Evolutionary conservation across 2,329 filamentous ascomycete genomes (phyloP).

Genomic region (Trichoderma citrinoviride): DNA sequence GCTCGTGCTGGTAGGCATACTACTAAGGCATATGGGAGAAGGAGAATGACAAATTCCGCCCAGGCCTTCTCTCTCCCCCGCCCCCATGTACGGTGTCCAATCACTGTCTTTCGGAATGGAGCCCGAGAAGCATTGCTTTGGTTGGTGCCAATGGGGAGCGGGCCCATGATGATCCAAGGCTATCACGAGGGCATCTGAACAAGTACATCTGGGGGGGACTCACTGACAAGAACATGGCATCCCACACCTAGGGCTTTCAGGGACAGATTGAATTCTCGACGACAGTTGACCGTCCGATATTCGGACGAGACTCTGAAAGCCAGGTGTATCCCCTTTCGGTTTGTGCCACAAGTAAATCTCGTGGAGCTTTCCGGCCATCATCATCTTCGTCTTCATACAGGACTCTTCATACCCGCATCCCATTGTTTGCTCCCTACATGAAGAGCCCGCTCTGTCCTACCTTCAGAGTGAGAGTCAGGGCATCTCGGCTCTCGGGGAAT

Average conservation of each 20-base stretch:
- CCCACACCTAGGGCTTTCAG: too few species aligned
- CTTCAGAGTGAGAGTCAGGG: background rate
- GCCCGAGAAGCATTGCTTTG: slow-evolving; percentile 5
- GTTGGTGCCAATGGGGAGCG: slow-evolving; percentile 1
- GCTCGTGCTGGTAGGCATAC: background rate
- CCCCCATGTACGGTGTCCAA: slow-evolving; percentile 17
- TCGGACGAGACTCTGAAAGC: background rate
- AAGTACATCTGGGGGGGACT: background rate
- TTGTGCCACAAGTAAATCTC: background rate
- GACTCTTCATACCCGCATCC: background rate
- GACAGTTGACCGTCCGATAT: too few species aligned
- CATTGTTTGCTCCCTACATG: background rate
- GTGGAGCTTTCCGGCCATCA: background rate
- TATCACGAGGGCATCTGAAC: background rate
- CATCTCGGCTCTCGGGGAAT: background rate
- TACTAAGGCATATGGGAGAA: background rate
- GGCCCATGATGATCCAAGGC: background rate
- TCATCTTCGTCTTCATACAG: background rate
- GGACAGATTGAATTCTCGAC: background rate
- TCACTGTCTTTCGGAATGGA: background rate
- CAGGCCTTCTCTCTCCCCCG: background rate
- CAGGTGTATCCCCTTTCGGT: background rate
- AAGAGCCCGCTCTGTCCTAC: background rate
- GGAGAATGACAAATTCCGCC: slow-evolving; percentile 8
- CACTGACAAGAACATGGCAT: background rate